A percentile compares a stretch with the other conserved stretches of the same genome.
Conservation (phyloP, 306 rosid species). For the Quercus ilex region DNA sequence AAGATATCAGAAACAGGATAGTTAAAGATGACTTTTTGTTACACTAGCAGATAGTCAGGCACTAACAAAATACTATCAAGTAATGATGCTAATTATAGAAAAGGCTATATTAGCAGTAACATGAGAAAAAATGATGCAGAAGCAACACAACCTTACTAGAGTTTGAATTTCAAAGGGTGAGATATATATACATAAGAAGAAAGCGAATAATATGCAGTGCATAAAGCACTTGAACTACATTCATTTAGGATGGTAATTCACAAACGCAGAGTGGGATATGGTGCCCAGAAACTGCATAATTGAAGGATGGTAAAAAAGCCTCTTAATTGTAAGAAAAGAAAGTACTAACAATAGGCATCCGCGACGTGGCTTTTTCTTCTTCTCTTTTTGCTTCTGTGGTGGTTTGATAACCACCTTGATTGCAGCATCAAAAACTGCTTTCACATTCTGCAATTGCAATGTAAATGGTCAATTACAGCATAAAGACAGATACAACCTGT, state of each 20-base stretch:
- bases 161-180: neutral
- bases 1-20: neutral
- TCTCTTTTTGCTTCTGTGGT: constrained; percentile 80
- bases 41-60: neutral
- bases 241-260: neutral
- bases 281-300: constrained; percentile 7
- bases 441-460: constrained; percentile 73
- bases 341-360: constrained; percentile 79
- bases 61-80: neutral
- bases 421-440: constrained; percentile 87
- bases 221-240: neutral
- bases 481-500: neutral
- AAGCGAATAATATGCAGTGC: neutral
- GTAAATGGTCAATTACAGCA: constrained; percentile 6
- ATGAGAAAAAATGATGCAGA: neutral
- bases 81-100: neutral
- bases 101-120: neutral
- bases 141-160: neutral
- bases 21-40: neutral
- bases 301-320: constrained; percentile 1
- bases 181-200: neutral
- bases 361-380: constrained; percentile 57
- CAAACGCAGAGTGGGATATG: neutral
- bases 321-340: constrained; percentile 3
- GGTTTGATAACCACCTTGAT: constrained; percentile 90